Conservation (phyloP, 148 eudicot species). For the Nyssa sinensis region DNA sequence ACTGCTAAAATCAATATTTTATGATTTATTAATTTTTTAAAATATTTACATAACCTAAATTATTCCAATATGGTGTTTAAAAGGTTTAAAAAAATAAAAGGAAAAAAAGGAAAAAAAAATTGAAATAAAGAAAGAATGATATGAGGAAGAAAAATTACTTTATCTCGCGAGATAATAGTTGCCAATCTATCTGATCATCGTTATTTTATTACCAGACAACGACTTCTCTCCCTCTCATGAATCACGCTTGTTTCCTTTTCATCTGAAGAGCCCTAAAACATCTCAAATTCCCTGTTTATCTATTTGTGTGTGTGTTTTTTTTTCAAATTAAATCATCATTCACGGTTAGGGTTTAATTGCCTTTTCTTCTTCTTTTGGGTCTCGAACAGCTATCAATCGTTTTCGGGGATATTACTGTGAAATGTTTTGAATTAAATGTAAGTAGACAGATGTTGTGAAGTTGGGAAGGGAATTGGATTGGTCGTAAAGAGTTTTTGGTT, state of each 20-base stretch:
- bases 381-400: no score
- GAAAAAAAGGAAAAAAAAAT: no score
- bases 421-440: not conserved
- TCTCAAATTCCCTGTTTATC: not conserved
- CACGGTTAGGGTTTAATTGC: not conserved
- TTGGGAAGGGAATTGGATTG: slow-evolving; percentile 8
- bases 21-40: no score
- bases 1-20: no score
- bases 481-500: slow-evolving; percentile 14
- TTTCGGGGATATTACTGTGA: no score
- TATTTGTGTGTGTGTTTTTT: not conserved
- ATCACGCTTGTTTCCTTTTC: not conserved
- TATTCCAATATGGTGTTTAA: no score
- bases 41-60: no score
- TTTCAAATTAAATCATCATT: not conserved
- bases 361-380: not conserved
- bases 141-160: no score
- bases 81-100: no score
- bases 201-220: not conserved
- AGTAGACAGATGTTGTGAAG: slow-evolving; percentile 3
- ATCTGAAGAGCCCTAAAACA: not conserved
- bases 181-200: not conserved
- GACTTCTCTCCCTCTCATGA: not conserved
- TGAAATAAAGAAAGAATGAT: no score
- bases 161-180: no score